Conservation (phyloP, 768 basidiomycete genomes). For the Clitopilus passeckerianus region DNA sequence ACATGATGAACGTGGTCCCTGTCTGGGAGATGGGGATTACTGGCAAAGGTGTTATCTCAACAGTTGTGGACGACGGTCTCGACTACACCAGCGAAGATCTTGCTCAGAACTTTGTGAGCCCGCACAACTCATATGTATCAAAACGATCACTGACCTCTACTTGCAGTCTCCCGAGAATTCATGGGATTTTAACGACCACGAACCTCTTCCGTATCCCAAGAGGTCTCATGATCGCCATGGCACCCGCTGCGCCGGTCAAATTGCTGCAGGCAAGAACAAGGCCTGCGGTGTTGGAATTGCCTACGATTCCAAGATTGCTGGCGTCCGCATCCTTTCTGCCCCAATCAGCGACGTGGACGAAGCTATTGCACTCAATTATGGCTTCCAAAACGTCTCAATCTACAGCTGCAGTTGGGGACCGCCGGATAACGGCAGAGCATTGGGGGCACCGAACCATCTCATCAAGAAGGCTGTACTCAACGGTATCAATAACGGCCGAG, state of each 20-base stretch:
- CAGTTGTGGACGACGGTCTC: slow-evolving; percentile 92
- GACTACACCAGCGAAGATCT: slow-evolving; percentile 88
- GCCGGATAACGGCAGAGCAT: slow-evolving; percentile 86
- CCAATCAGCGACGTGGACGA: slow-evolving; percentile 95
- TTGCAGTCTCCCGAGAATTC: slow-evolving; percentile 80
- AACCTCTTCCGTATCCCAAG: slow-evolving; percentile 77
- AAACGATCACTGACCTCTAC: slow-evolving; percentile 3
- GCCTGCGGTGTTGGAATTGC: slow-evolving; percentile 95
- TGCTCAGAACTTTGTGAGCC: slow-evolving; percentile 84
- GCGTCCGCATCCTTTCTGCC: slow-evolving; percentile 92
- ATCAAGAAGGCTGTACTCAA: slow-evolving; percentile 93
- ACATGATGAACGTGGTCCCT: slow-evolving; percentile 89
- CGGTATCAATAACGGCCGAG: slow-evolving; percentile 86
- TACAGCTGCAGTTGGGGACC: slow-evolving; percentile 99
- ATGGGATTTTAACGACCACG: slow-evolving; percentile 95
- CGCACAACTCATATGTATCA: not conserved
- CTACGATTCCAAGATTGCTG: slow-evolving; percentile 86
- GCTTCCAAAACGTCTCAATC: slow-evolving; percentile 84
- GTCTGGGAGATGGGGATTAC: slow-evolving; percentile 91
- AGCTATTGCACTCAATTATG: slow-evolving; percentile 90
- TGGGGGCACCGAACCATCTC: slow-evolving; percentile 90
- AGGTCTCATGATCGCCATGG: slow-evolving; percentile 91
- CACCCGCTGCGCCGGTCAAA: slow-evolving; percentile 95
- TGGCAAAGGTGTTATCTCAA: slow-evolving; percentile 80
- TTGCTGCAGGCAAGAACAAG: slow-evolving; percentile 88